Evolutionary conservation across 345 rosid genomes (phyloP).

Genomic region (Crucihimalaya himalaica): DNA sequence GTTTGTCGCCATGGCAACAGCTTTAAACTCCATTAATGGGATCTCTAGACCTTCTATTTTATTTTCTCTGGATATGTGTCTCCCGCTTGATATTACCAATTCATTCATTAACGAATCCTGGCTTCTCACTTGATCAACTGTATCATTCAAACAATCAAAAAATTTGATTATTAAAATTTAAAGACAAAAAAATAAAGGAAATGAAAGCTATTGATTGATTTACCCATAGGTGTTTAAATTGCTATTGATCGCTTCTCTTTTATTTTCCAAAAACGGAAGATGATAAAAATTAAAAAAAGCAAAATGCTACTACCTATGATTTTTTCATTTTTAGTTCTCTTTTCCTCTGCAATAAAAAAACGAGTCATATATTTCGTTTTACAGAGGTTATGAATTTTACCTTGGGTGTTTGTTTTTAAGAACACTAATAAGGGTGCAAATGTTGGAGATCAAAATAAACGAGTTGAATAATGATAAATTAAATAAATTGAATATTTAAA

Average conservation of each 20-base stretch:
- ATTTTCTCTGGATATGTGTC: not conserved
- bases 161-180: not conserved
- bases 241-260: constrained; percentile 31
- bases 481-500: no score
- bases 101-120: not conserved
- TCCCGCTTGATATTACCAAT: not conserved
- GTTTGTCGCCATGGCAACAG: not conserved
- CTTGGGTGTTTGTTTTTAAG: no score
- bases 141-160: not conserved
- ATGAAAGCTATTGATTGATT: not conserved
- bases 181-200: not conserved
- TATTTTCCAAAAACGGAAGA: constrained; percentile 52
- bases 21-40: constrained; percentile 1
- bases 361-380: not conserved
- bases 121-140: not conserved
- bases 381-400: no score
- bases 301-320: constrained; percentile 51
- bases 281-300: constrained; percentile 44
- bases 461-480: no score
- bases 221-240: constrained; percentile 28
- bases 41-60: not conserved
- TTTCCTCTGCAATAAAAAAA: constrained; percentile 44
- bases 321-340: constrained; percentile 22
- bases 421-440: no score
- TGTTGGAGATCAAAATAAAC: no score